Conservation (phyloP, 2,329 filamentous ascomycete species). For the Drechslerella coelobrocha region DNA sequence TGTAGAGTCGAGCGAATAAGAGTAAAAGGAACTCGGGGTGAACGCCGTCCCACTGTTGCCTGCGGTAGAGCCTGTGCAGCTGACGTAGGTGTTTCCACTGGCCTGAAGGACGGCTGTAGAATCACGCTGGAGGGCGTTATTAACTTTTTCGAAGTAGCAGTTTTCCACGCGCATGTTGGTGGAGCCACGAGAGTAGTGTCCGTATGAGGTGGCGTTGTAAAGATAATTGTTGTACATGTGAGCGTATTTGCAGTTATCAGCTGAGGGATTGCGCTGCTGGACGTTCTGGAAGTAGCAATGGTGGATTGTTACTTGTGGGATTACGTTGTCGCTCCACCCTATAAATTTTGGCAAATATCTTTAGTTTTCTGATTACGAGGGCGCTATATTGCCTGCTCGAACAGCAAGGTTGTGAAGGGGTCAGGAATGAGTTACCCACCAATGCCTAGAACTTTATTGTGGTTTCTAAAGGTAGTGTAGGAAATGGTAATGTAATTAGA, state of each 20-base stretch:
- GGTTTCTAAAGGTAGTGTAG: constrained; percentile 52
- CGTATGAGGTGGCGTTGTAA: constrained; percentile 53
- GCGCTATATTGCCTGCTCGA: too few species aligned
- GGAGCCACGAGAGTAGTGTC: constrained; percentile 53
- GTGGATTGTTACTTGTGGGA: constrained; percentile 53
- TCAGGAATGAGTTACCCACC: constrained; percentile 9
- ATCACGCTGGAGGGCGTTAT: constrained; percentile 52
- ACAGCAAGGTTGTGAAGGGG: neutral
- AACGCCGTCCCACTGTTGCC: constrained; percentile 52
- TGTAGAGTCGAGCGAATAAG: constrained; percentile 51
- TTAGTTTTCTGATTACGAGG: too few species aligned
- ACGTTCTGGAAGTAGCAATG: constrained; percentile 54
- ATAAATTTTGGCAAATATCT: too few species aligned
- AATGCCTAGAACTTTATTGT: constrained; percentile 54
- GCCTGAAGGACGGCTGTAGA: constrained; percentile 49
- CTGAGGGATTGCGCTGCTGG: constrained; percentile 52
- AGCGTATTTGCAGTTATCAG: constrained; percentile 52
- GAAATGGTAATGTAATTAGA: constrained; percentile 54
- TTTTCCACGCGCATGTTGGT: constrained; percentile 53
- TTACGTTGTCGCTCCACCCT: constrained; percentile 53
- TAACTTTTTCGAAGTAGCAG: constrained; percentile 52
- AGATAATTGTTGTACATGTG: constrained; percentile 54
- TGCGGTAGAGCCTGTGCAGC: constrained; percentile 50
- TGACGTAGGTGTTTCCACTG: constrained; percentile 51
- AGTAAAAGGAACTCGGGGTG: constrained; percentile 51